Percentiles rank a stretch among this genome's conserved stretches.
Evolutionary conservation across 306 rosid species (phyloP).

Genomic region (Arachis stenosperma): DNA sequence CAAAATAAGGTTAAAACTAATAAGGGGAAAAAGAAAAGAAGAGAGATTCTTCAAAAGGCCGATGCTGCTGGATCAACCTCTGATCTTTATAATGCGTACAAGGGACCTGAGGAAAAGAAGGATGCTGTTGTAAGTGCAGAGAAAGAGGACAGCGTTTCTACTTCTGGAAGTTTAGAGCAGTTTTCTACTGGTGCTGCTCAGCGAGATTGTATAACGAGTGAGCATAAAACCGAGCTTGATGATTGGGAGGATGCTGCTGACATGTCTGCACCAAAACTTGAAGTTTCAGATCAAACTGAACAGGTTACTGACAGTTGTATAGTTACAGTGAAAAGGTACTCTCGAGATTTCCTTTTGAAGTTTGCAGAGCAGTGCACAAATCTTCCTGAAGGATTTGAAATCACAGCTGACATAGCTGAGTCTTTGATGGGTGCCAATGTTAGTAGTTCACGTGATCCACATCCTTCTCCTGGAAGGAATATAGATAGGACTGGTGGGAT

Average conservation of each 20-base stretch:
- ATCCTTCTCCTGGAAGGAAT: constrained; percentile 73
- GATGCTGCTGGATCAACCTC: constrained; percentile 94
- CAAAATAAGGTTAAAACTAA: constrained; percentile 55
- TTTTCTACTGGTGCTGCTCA: constrained; percentile 44
- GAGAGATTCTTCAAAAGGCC: constrained; percentile 76
- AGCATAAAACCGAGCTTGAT: constrained; percentile 76
- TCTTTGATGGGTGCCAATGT: constrained; percentile 44
- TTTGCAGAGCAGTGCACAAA: constrained; percentile 61
- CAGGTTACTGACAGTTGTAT: constrained; percentile 53
- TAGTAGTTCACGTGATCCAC: constrained; percentile 55
- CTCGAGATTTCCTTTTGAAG: constrained; percentile 86
- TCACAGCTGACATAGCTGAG: constrained; percentile 54
- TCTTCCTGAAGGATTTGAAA: constrained; percentile 74
- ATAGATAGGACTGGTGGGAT: constrained; percentile 62
- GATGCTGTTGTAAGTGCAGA: constrained; percentile 52
- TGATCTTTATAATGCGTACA: constrained; percentile 95
- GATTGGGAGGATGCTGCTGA: constrained; percentile 99
- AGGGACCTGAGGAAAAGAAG: constrained; percentile 91
- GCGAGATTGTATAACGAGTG: constrained; percentile 42
- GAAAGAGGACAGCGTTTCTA: constrained; percentile 48
- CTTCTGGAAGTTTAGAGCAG: constrained; percentile 48
- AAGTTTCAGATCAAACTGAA: constrained; percentile 49
- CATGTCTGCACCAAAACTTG: constrained; percentile 71
- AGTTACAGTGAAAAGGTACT: constrained; percentile 62
- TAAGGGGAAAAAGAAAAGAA: constrained; percentile 62